A percentile compares a stretch with the other conserved stretches of the same genome.
phyloP scores from a whole-genome alignment of 106 monocot genomes.

The Dendrobium catenatum region DNA sequence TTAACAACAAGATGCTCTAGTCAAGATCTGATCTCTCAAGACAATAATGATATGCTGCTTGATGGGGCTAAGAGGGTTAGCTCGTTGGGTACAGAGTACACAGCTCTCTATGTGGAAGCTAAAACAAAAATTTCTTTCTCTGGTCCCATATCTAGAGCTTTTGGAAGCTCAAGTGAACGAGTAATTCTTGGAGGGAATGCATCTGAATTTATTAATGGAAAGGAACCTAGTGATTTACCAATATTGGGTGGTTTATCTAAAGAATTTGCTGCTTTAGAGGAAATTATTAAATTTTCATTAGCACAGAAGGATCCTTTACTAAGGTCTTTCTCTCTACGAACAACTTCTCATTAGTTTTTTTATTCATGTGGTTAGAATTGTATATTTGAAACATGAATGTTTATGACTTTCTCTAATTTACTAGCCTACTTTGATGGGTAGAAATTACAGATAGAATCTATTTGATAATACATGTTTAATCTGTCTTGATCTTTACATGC shows the following conservation, averaged over 20 bases:
- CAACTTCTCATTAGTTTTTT: background rate
- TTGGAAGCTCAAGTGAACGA: background rate
- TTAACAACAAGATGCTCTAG: background rate
- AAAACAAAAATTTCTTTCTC: conserved; percentile 52
- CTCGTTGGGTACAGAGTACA: conserved; percentile 1
- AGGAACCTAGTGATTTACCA: conserved; percentile 15
- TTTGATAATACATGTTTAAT: background rate
- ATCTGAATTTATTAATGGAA: conserved; percentile 7
- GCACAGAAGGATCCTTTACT: conserved; percentile 25
- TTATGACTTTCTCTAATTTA: background rate
- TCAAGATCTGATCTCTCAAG: conserved; percentile 13
- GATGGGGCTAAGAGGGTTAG: conserved; percentile 4
- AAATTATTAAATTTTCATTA: conserved; percentile 72
- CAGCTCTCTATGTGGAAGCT: conserved; percentile 24
- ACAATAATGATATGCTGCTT: background rate
- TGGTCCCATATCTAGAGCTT: conserved; percentile 7
- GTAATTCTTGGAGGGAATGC: background rate
- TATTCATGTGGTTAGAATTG: background rate
- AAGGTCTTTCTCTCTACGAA: conserved; percentile 27
- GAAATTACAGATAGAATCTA: background rate
- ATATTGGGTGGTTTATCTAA: conserved; percentile 81
- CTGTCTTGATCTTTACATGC: background rate
- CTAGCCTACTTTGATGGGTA: background rate
- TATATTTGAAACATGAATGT: background rate
- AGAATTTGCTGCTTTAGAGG: conserved; percentile 64